phyloP scores from a whole-genome alignment of 345 rosid genomes.

The Zanthoxylum bungeanum region DNA sequence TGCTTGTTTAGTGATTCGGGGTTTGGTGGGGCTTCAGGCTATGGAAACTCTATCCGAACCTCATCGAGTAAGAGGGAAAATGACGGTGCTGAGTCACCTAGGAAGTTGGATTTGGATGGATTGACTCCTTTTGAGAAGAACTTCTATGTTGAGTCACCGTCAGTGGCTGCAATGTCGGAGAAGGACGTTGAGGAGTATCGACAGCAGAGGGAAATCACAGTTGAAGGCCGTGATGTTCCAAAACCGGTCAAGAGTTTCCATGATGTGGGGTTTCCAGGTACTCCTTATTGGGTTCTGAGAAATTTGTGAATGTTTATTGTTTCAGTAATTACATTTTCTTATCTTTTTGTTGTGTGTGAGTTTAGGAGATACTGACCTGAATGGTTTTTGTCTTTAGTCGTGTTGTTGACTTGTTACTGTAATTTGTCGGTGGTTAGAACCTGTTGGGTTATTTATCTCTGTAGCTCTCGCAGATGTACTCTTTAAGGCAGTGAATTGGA shows the following conservation, averaged over 20 bases:
- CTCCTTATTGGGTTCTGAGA: conserved; percentile 8
- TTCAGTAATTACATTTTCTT: background rate
- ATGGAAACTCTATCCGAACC: conserved; percentile 49
- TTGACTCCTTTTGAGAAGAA: conserved; percentile 93
- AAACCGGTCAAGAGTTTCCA: conserved; percentile 80
- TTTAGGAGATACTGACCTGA: conserved; percentile 6
- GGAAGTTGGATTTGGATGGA: conserved; percentile 88
- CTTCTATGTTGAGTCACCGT: conserved; percentile 74
- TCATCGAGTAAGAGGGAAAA: conserved; percentile 57
- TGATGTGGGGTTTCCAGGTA: conserved; percentile 95
- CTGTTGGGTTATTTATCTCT: background rate
- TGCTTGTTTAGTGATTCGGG: conserved; percentile 73
- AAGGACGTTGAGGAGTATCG: conserved; percentile 83
- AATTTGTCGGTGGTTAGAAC: background rate
- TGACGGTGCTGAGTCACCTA: conserved; percentile 47
- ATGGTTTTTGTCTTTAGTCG: background rate
- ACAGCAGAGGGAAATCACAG: conserved; percentile 69
- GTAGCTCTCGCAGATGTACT: background rate
- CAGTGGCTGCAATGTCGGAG: conserved; percentile 84
- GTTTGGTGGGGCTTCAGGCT: conserved; percentile 77
- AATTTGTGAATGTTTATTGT: background rate
- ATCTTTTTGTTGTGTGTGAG: background rate
- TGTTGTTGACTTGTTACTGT: background rate
- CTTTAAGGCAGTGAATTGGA: background rate
- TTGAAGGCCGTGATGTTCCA: conserved; percentile 93